phyloP scores from a whole-genome alignment of 768 basidiomycete genomes.

The Agrocybe praecox region DNA sequence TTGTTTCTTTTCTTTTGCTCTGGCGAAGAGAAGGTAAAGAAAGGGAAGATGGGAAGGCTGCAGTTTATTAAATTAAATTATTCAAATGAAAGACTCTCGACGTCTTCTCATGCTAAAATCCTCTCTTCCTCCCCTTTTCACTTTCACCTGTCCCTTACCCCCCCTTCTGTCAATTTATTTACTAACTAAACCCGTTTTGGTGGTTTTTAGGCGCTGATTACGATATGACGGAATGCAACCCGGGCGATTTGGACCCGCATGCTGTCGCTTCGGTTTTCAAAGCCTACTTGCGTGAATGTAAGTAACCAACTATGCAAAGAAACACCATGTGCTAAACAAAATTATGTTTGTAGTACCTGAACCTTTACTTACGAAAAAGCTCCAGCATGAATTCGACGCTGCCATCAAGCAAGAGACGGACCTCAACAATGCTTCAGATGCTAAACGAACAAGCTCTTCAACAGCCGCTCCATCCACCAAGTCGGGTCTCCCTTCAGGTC shows the following conservation, averaged over 20 bases:
- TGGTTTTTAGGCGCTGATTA: constrained; percentile 76
- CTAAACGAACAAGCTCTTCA: not conserved
- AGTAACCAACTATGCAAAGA: constrained; percentile 33
- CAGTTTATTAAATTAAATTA: not conserved
- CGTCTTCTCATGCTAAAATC: not conserved
- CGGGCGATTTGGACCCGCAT: constrained; percentile 91
- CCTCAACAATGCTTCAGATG: constrained; percentile 20
- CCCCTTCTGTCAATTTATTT: not conserved
- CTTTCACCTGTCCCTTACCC: not conserved
- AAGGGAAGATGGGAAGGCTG: not conserved
- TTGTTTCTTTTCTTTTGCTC: constrained; percentile 1
- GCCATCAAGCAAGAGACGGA: constrained; percentile 63
- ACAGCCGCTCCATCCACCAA: not conserved
- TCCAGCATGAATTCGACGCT: constrained; percentile 78
- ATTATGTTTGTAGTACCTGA: constrained; percentile 67
- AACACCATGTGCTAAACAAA: not conserved
- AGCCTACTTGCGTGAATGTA: constrained; percentile 89
- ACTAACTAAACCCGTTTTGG: not conserved
- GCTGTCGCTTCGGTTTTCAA: constrained; percentile 94
- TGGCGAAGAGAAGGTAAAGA: not conserved
- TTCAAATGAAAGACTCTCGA: not conserved
- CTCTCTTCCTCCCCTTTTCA: not conserved
- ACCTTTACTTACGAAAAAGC: constrained; percentile 73
- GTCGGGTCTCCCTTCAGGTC: constrained; percentile 38
- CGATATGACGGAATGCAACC: constrained; percentile 74